Evolutionary conservation across 78 protist species (phyloP), one percentile per base, ranked within the genome.

Genomic region (Dictyostelium intermedium): DNA sequence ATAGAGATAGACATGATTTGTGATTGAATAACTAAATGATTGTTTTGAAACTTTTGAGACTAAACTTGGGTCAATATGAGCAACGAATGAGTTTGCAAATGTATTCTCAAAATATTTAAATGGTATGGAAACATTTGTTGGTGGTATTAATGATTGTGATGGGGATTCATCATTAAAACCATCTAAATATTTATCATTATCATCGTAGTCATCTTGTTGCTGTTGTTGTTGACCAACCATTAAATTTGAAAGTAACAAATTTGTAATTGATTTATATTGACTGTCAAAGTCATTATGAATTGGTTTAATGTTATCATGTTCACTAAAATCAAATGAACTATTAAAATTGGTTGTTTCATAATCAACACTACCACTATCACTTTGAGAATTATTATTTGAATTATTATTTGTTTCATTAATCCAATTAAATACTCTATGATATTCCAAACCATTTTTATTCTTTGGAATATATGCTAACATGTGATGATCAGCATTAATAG

Each of bases 91-190:
- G 3, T 34, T 32, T 10, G 61, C 77, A 8, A 63, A n/a, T 23
- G 41, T n/a, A 16, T 39, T 39, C 66, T 83, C 72, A 41, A 66
- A 60, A n/a, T 63, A 83, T 32, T 45, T 41, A 16, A 83, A 83
- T 63, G 89, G 89, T 63, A 83, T 83, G 0, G 80, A 5, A 3
- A 16, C 11, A 66, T 83, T 83, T 2, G 35, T n/a, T 13, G 89
- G 89, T 25, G 89, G 89, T 10, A 66, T 50, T 25, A 83, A 41
- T 39, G 53, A 10, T 27, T 39, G 0, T 4, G 45, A 20, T 37
- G 89, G 89, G 8, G n/a, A n/a, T n/a, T n/a, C n/a, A n/a, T n/a
- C n/a, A n/a, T n/a, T n/a, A n/a, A n/a, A n/a, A n/a, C n/a, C n/a
- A n/a, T n/a, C n/a, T n/a, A n/a, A n/a, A n/a, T n/a, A n/a, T n/a